phyloP scores from a whole-genome alignment of 2,329 filamentous ascomycete species.

The Diaporthe nobilis region DNA sequence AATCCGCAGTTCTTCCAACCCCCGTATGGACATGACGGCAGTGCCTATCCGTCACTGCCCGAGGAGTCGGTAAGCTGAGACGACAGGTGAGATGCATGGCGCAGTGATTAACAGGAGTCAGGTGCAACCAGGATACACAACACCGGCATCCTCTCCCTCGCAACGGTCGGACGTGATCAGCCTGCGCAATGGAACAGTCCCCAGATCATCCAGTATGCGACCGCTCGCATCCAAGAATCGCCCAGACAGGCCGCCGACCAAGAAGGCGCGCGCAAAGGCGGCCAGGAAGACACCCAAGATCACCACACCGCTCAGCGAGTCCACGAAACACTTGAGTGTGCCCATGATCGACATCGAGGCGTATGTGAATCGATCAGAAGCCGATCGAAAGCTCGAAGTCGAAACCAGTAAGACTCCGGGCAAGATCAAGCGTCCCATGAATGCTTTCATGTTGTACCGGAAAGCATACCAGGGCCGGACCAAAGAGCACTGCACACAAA shows the following conservation, averaged over 20 bases:
- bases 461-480: constrained; percentile 91
- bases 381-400: constrained; percentile 77
- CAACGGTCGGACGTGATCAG: constrained; percentile 53
- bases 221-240: constrained; percentile 48
- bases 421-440: constrained; percentile 93
- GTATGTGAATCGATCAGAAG: constrained; percentile 81
- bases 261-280: constrained; percentile 57
- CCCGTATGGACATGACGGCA: constrained; percentile 42
- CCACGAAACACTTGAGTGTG: constrained; percentile 72
- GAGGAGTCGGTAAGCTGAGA: constrained; percentile 17
- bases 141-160: constrained; percentile 66
- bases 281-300: constrained; percentile 65
- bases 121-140: constrained; percentile 59
- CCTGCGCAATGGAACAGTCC: constrained; percentile 53
- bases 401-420: constrained; percentile 76
- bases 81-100: neutral
- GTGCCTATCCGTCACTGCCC: constrained; percentile 43
- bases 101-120: constrained; percentile 27
- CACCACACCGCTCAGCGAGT: constrained; percentile 76
- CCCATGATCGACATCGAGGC: constrained; percentile 82
- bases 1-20: constrained; percentile 32
- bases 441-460: constrained; percentile 97
- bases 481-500: constrained; percentile 84
- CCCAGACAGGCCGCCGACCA: constrained; percentile 55
- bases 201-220: constrained; percentile 40